phyloP scores from a whole-genome alignment of 306 rosid species.

The Mimosa bimucronata region DNA sequence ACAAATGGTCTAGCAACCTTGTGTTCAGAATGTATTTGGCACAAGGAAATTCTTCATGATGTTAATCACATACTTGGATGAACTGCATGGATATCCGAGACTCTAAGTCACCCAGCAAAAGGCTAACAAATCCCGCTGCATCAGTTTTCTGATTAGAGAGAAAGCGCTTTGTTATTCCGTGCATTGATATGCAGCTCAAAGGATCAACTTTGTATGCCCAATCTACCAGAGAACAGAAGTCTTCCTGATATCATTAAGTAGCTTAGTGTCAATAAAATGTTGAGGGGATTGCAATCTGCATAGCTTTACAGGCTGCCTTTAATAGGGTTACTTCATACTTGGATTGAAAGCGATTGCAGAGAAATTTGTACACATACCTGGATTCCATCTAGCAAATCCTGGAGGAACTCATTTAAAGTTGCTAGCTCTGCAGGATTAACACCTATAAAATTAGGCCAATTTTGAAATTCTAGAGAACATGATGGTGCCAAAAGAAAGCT shows the following conservation, averaged over 20 bases:
- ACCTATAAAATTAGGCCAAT: constrained; percentile 50
- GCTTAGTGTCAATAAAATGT: constrained; percentile 22
- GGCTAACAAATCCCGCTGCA: constrained; percentile 93
- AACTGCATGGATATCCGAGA: constrained; percentile 78
- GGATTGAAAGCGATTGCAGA: constrained; percentile 7
- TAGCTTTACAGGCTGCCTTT: background rate
- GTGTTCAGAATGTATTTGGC: constrained; percentile 32
- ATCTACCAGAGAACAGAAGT: constrained; percentile 84
- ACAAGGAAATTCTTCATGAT: constrained; percentile 7
- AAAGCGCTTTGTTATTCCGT: constrained; percentile 93
- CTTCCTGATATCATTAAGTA: constrained; percentile 71
- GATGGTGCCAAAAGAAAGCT: constrained; percentile 31
- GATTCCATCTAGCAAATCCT: constrained; percentile 92
- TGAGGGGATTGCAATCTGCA: too few relatives aligned
- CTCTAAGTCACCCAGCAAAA: constrained; percentile 88
- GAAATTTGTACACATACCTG: constrained; percentile 58
- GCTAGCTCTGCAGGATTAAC: constrained; percentile 68
- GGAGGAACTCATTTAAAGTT: constrained; percentile 82
- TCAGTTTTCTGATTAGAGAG: constrained; percentile 92
- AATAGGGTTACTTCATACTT: background rate
- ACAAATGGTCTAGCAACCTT: constrained; percentile 33
- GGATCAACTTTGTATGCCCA: constrained; percentile 99
- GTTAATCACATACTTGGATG: constrained; percentile 67
- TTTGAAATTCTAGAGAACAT: constrained; percentile 35
- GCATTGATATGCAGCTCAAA: constrained; percentile 95